A percentile compares a stretch with the other conserved stretches of the same genome.
Conservation (phyloP, 164 flowering plant genomes). For the Brasenia schreberi region DNA sequence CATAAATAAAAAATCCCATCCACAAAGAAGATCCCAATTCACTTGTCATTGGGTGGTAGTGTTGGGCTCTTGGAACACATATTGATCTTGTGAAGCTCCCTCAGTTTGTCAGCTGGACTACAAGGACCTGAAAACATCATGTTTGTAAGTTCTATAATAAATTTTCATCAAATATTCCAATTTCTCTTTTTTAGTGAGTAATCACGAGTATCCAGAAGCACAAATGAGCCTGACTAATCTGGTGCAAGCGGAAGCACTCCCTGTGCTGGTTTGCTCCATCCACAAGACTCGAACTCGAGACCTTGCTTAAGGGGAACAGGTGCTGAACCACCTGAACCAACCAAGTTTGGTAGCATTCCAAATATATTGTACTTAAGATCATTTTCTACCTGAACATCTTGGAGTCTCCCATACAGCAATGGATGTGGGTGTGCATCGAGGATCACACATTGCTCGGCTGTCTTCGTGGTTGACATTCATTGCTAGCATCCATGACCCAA, state of each 20-base stretch:
- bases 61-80: not conserved
- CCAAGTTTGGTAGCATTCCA: not conserved
- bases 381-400: slow-evolving; percentile 47
- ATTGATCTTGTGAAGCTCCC: not conserved
- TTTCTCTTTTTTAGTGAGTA: not conserved
- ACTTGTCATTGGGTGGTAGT: not conserved
- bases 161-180: no score
- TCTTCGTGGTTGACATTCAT: slow-evolving; percentile 65
- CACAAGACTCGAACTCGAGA: not conserved
- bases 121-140: not conserved
- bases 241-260: no score
- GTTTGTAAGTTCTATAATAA: no score
- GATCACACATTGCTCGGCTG: slow-evolving; percentile 43
- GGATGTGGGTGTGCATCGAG: slow-evolving; percentile 52
- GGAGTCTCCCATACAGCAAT: slow-evolving; percentile 71
- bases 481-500: slow-evolving; percentile 74
- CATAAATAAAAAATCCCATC: not conserved
- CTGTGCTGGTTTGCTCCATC: not conserved
- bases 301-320: not conserved
- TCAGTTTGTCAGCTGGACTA: not conserved
- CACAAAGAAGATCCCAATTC: not conserved
- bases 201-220: no score
- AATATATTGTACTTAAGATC: not conserved
- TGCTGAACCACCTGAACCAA: not conserved
- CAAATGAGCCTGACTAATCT: no score